These are phyloP conservation scores for Penicillium angulare DNA, from an alignment of 495 filamentous ascomycete species.

Conservation along the genomic window DNA sequence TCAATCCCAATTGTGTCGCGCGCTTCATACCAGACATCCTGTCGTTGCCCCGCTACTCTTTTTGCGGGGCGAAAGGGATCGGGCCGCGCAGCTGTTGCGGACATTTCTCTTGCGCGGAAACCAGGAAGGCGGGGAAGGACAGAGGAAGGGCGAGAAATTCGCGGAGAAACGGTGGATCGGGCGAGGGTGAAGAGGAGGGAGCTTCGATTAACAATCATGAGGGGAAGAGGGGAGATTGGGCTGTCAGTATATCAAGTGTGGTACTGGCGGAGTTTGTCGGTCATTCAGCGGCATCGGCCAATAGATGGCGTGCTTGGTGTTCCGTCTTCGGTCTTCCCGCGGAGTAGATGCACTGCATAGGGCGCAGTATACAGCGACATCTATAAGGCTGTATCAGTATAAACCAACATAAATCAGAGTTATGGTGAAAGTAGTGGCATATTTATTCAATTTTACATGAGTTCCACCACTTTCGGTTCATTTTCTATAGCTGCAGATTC, in stretches of 20 bases:
- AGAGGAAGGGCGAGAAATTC: conserved; percentile 5
- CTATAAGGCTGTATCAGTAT: not conserved
- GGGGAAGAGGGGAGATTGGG: not conserved
- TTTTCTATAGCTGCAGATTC: no score
- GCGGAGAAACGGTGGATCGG: conserved; percentile 4
- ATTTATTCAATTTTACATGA: no score
- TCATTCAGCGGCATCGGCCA: not conserved
- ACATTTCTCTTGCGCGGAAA: conserved; percentile 39
- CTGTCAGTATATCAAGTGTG: conserved; percentile 3
- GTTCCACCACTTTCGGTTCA: no score
- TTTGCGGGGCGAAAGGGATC: conserved; percentile 68
- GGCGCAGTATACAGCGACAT: not conserved
- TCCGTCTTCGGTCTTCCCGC: conserved; percentile 12
- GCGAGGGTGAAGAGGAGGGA: conserved; percentile 3
- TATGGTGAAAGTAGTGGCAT: no score
- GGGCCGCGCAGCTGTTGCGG: conserved; percentile 38
- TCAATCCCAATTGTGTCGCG: not conserved
- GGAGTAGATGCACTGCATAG: not conserved
- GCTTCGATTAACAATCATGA: conserved; percentile 11
- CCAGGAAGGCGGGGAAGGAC: conserved; percentile 22
- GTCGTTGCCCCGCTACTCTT: conserved; percentile 74
- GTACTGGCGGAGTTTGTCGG: conserved; percentile 6
- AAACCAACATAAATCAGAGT: no score
- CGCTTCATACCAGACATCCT: conserved; percentile 82
- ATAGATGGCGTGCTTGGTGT: conserved; percentile 24